A percentile compares a stretch with the other conserved stretches of the same genome.
These are phyloP conservation scores for Iodosphaeria phyllophila DNA, from an alignment of 2,329 filamentous ascomycete species.

Conservation along the genomic window DNA sequence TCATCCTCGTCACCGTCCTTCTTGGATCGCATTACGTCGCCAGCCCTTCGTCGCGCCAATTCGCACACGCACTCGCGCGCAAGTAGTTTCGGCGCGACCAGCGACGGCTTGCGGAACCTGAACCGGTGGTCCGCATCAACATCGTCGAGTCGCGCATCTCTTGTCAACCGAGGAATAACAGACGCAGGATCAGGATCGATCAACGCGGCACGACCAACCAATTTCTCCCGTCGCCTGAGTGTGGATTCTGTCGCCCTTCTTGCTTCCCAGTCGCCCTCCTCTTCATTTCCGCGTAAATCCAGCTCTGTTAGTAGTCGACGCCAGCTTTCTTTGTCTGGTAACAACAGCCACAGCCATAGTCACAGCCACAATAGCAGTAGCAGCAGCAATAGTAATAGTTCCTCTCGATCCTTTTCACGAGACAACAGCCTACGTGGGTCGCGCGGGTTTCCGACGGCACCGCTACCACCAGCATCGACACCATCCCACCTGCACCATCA, in stretches of 20 bases:
- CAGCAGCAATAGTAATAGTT: too few relatives aligned
- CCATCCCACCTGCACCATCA: too few relatives aligned
- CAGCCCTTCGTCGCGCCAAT: slow-evolving; percentile 5
- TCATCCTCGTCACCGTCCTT: slow-evolving; percentile 5
- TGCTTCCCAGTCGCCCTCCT: too few relatives aligned
- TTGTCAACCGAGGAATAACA: slow-evolving; percentile 4
- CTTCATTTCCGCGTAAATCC: too few relatives aligned
- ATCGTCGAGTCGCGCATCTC: slow-evolving; percentile 25
- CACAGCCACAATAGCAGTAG: too few relatives aligned
- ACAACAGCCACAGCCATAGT: too few relatives aligned
- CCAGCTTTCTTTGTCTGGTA: too few relatives aligned
- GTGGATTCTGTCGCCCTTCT: slow-evolving; percentile 19
- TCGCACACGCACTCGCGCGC: slow-evolving; percentile 9
- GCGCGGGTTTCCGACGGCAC: too few relatives aligned
- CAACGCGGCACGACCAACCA: slow-evolving; percentile 12
- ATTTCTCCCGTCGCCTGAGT: slow-evolving; percentile 23
- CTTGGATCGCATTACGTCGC: slow-evolving; percentile 5
- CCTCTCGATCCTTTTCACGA: too few relatives aligned
- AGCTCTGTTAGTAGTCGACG: too few relatives aligned
- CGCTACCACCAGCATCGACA: too few relatives aligned
- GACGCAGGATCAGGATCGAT: slow-evolving; percentile 4
- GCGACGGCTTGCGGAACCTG: slow-evolving; percentile 26
- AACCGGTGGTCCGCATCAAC: slow-evolving; percentile 36
- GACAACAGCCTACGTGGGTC: too few relatives aligned
- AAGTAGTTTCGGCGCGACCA: slow-evolving; percentile 12